Evolutionary conservation across 805 yeast genomes (phyloP), one percentile per base, ranked within the genome.

Genomic region (Hanseniaspora guilliermondii): DNA sequence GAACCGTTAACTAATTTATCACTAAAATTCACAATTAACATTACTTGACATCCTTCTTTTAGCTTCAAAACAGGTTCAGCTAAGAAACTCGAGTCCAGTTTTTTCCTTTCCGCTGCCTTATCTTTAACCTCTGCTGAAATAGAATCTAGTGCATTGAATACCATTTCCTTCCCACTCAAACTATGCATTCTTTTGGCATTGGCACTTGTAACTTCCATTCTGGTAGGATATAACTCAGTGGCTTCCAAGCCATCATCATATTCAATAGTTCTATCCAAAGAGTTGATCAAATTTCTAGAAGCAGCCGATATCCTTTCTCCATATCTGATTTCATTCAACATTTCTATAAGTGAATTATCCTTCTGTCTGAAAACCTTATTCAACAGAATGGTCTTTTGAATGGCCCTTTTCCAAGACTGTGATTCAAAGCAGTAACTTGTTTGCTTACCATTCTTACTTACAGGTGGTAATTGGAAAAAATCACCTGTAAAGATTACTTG

Each of bases 31-130:
- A 85, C 87, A 59, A 93, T 69, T 75, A 87, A 80, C 96, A 93
- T 89, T 1, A 93, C 97, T 67, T 93, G 98, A 0, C 96, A 94
- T 37, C 87, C 87, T 53, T 78, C 81, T 65, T 89, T 91, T 59
- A 93, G 69, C 2, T 71, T 73, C 16, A 93, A 63, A 6, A 60
- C 64, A 56, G 76, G 74, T 27, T 83, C 85, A 45, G 93, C 94
- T 84, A 89, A 82, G 39, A 87, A 71, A 46, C 76, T 74, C 3
- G 70, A 66, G 21, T 83, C 82, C 49, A 82, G 66, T 56, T 71
- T 62, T 35, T 69, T 65, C 19, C 64, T 56, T 37, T 60, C 60
- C 57, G 61, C 17, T 41, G 60, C 53, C 33, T 59, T 40, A 53
- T 60, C 55, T 21, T 49, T 56, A 17, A 54, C 61, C 8, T 59